Evolutionary conservation across 176 grass and related monocot genomes (phyloP).

Genomic region (Urochloa ruziziensis): DNA sequence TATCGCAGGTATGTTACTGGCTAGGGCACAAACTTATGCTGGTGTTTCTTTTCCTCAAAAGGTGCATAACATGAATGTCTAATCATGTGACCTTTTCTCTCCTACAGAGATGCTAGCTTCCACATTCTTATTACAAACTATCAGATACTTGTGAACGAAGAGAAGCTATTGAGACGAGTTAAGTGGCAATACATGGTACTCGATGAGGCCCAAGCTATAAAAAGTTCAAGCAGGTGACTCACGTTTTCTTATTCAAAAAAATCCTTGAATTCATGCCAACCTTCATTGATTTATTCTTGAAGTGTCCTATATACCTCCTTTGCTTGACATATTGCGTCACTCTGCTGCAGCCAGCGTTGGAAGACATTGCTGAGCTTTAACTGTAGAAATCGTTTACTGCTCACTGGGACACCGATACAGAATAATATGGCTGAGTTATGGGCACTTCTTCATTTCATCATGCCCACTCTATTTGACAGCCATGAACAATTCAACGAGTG

Average conservation of each 20-base stretch:
- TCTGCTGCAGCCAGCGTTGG: conserved; percentile 87
- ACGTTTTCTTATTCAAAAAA: not conserved
- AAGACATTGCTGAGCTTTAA: conserved; percentile 96
- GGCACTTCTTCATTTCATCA: conserved; percentile 99
- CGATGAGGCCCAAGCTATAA: conserved; percentile 99
- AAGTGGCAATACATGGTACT: conserved; percentile 99
- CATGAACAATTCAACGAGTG: conserved; percentile 99
- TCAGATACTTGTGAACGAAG: conserved; percentile 95
- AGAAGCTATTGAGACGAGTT: conserved; percentile 90
- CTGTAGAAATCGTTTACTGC: conserved; percentile 98
- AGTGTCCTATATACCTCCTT: not conserved
- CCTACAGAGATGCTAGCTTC: conserved; percentile 80
- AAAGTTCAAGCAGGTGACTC: conserved; percentile 92
- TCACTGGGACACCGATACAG: conserved; percentile 97
- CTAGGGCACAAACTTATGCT: not conserved
- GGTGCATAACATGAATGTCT: not conserved
- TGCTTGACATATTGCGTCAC: conserved; percentile 27
- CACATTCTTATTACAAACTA: conserved; percentile 99
- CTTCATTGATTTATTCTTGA: conserved; percentile 9
- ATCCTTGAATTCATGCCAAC: not conserved
- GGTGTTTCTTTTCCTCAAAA: not conserved
- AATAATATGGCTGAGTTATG: conserved; percentile 99
- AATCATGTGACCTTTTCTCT: conserved; percentile 22
- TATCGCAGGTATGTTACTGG: conserved; percentile 67
- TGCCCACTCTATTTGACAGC: conserved; percentile 99